Evolutionary conservation across 108 stramenopile species (phyloP).

Genomic region (Nannochloropsis salina): DNA sequence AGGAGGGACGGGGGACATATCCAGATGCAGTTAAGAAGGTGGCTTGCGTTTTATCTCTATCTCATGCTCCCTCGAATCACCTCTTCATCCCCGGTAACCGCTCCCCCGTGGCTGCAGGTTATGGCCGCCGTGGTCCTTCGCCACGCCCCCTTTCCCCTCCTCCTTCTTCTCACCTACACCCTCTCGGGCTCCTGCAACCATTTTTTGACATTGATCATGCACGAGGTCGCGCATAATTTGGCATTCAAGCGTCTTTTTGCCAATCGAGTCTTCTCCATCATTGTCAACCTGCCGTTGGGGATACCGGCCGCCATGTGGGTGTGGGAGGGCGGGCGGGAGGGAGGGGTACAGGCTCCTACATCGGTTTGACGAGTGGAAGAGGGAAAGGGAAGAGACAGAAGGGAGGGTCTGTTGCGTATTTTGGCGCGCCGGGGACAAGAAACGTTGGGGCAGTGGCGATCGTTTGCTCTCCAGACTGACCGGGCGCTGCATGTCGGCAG

Average conservation of each 20-base stretch:
- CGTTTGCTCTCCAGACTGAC: too few relatives aligned
- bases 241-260: constrained; percentile 60
- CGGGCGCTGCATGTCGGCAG: too few relatives aligned
- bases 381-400: background rate
- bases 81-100: constrained; percentile 20
- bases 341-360: background rate
- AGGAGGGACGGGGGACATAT: background rate
- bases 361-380: background rate
- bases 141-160: constrained; percentile 32
- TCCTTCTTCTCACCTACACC: constrained; percentile 57
- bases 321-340: background rate
- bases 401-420: too few relatives aligned
- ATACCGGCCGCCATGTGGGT: constrained; percentile 63
- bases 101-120: constrained; percentile 41
- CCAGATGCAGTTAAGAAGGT: background rate
- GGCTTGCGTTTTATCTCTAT: background rate
- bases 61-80: constrained; percentile 1
- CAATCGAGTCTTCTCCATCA: constrained; percentile 69
- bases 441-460: too few relatives aligned
- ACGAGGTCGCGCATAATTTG: constrained; percentile 84
- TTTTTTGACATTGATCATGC: constrained; percentile 73
- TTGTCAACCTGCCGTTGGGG: constrained; percentile 78
- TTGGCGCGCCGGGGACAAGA: too few relatives aligned
- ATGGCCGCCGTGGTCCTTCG: constrained; percentile 29
- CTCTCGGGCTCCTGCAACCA: constrained; percentile 74